Base-by-base conservation (phyloP, 2,329 filamentous ascomycete genomes). In the Ceratocystis variospora region DNA sequence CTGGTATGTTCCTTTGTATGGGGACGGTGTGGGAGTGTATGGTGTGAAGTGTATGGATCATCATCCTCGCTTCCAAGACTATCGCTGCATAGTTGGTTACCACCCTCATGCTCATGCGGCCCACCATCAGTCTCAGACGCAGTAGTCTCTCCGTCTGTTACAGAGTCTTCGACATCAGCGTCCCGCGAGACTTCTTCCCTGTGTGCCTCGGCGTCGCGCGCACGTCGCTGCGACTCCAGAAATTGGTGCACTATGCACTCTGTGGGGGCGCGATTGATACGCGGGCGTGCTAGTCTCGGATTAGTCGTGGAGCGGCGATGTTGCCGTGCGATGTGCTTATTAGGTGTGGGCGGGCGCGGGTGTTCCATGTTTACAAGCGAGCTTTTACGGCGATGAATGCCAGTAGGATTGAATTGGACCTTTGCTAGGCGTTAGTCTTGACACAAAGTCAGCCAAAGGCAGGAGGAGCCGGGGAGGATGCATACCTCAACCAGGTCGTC, bases 201-300 rank as follows among this genome's bases (percentile, higher is more conserved):
- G 12, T 62, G 61, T 25, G 41, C 41, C 41, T 62, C 61, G 12
- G 6, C 37, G 7, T 72, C 69, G 53, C 72, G 72, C 64, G 69
- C 73, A 19, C 72, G 74, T 65, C 78, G 77, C 71, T 87, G 83
- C 61, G 75, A 79, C 64, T 87, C 83, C 68, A 87, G 78, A 63
- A 87, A 79, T 66, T 86, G 81, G 72, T 88, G 85, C 41, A 87
- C 85, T 46, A 87, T 78, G 70, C 85, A 87, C 71, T 85, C 82
- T 12, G 81, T 81, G 45, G 74, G 73, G n/a, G 70, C 71, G 5
- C 72, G 72, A 2, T 48, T 17, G 0, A 48, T 19, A 48, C 8
- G 77, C 71, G 63, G 69, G 5, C 17, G 45, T 19, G 5, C 55
- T 68, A 33, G 67, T 69, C 64, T 45, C 69, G 45, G 66, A 68